Evolutionary conservation across 2,329 filamentous ascomycete species (phyloP).

Genomic region (Fusarium nurragi): DNA sequence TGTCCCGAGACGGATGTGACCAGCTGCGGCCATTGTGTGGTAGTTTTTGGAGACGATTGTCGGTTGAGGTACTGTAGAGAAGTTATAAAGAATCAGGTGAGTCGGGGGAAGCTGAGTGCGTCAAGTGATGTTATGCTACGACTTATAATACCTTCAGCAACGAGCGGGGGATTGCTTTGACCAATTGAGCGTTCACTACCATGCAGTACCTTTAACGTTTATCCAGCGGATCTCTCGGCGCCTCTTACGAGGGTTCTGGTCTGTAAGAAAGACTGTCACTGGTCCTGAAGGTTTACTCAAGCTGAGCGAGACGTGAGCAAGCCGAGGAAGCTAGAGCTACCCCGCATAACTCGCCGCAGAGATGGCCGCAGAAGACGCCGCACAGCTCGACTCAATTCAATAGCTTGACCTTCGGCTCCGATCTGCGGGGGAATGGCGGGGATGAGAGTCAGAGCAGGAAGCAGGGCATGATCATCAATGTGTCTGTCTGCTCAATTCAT

Average conservation of each 20-base stretch:
- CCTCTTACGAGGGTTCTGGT: neutral
- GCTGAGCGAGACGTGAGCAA: constrained; percentile 3
- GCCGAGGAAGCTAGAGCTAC: constrained; percentile 21
- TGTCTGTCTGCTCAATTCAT: constrained; percentile 5
- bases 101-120: neutral
- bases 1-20: constrained; percentile 62
- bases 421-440: neutral
- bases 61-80: neutral
- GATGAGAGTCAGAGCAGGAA: neutral
- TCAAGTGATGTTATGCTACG: constrained; percentile 4
- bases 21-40: constrained; percentile 28
- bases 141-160: constrained; percentile 4
- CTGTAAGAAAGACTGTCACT: constrained; percentile 5
- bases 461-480: neutral
- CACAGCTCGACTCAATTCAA: constrained; percentile 3
- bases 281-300: neutral
- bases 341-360: constrained; percentile 8
- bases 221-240: constrained; percentile 6
- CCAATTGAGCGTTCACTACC: neutral
- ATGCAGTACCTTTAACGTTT: neutral
- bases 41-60: neutral
- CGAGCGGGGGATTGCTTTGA: constrained; percentile 24
- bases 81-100: constrained; percentile 9
- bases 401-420: constrained; percentile 7
- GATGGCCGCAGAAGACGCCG: neutral